A percentile compares a stretch with the other conserved stretches of the same genome.
These are phyloP conservation scores for Ophiocordyceps sinensis DNA, from an alignment of 2,329 filamentous ascomycete species.

Conservation along the genomic window DNA sequence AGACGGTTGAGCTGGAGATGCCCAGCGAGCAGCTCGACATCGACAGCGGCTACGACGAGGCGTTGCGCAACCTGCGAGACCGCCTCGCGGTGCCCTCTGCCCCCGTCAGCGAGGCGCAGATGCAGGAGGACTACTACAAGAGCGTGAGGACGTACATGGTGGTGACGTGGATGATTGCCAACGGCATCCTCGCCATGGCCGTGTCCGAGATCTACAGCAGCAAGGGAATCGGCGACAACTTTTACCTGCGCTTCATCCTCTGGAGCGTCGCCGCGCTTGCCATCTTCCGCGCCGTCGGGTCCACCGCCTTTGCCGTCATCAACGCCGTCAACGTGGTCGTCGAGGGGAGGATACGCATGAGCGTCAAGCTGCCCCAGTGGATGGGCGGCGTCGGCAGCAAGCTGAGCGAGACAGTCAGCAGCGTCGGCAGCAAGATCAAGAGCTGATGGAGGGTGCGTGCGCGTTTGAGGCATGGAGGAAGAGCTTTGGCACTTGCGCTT, in stretches of 20 bases:
- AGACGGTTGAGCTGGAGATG: conserved; percentile 91
- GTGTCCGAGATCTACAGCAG: conserved; percentile 73
- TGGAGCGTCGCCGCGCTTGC: conserved; percentile 83
- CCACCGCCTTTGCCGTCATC: conserved; percentile 67
- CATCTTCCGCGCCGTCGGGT: conserved; percentile 75
- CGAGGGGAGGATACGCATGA: conserved; percentile 61
- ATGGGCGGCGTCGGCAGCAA: conserved; percentile 27
- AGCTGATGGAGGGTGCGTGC: conserved; percentile 10
- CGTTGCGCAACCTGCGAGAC: conserved; percentile 87
- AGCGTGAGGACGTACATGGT: conserved; percentile 98
- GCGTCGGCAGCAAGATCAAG: conserved; percentile 28
- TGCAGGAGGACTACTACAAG: conserved; percentile 98
- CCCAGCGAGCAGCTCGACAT: conserved; percentile 96
- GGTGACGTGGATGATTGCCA: conserved; percentile 81
- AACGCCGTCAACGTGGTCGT: conserved; percentile 73
- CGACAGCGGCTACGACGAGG: conserved; percentile 93
- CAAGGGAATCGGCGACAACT: conserved; percentile 61
- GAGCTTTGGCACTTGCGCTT: too few relatives aligned
- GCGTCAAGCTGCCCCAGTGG: conserved; percentile 33
- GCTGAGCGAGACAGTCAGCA: conserved; percentile 34
- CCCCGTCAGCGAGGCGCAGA: conserved; percentile 55
- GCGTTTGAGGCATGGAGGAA: not conserved
- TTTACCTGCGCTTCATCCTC: conserved; percentile 84
- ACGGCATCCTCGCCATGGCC: conserved; percentile 86
- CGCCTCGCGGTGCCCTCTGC: conserved; percentile 63